Evolutionary conservation across 2,329 filamentous ascomycete genomes (phyloP).

Genomic region (Pseudocercospora ulei): DNA sequence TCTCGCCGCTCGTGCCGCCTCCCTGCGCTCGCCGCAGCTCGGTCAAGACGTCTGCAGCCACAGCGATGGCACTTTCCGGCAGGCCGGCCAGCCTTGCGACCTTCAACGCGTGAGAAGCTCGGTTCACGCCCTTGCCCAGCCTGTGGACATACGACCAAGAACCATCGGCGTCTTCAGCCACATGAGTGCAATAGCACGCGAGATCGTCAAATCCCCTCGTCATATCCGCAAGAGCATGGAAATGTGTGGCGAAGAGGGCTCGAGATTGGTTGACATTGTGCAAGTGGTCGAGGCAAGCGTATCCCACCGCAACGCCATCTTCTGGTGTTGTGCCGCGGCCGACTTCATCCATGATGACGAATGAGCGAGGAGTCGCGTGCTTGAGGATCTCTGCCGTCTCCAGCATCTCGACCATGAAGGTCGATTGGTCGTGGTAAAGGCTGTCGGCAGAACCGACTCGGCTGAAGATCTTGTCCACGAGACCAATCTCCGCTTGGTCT

Average conservation of each 20-base stretch:
- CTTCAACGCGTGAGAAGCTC: slow-evolving; percentile 81
- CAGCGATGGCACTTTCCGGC: slow-evolving; percentile 59
- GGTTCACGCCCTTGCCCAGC: slow-evolving; percentile 71
- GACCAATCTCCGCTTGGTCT: slow-evolving; percentile 69
- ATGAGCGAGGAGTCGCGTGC: slow-evolving; percentile 69
- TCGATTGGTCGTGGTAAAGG: slow-evolving; percentile 87
- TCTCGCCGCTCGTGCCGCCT: not conserved
- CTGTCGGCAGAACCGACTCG: slow-evolving; percentile 83
- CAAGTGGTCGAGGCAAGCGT: slow-evolving; percentile 76
- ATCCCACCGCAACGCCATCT: slow-evolving; percentile 82
- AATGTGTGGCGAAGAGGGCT: slow-evolving; percentile 88
- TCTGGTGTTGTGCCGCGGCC: slow-evolving; percentile 88
- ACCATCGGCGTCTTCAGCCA: slow-evolving; percentile 57
- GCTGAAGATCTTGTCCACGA: slow-evolving; percentile 94
- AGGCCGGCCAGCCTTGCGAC: slow-evolving; percentile 78
- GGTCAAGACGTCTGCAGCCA: slow-evolving; percentile 53
- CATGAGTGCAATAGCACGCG: slow-evolving; percentile 78
- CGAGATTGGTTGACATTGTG: slow-evolving; percentile 67
- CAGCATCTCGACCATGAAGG: slow-evolving; percentile 99
- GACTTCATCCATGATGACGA: slow-evolving; percentile 97
- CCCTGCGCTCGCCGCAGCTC: slow-evolving; percentile 11
- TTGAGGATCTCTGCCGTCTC: slow-evolving; percentile 87
- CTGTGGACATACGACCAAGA: slow-evolving; percentile 81
- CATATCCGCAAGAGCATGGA: slow-evolving; percentile 74
- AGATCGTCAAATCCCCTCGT: slow-evolving; percentile 52